Evolutionary conservation across 2,329 filamentous ascomycete genomes (phyloP).

Genomic region (Penicillium crustosum): DNA sequence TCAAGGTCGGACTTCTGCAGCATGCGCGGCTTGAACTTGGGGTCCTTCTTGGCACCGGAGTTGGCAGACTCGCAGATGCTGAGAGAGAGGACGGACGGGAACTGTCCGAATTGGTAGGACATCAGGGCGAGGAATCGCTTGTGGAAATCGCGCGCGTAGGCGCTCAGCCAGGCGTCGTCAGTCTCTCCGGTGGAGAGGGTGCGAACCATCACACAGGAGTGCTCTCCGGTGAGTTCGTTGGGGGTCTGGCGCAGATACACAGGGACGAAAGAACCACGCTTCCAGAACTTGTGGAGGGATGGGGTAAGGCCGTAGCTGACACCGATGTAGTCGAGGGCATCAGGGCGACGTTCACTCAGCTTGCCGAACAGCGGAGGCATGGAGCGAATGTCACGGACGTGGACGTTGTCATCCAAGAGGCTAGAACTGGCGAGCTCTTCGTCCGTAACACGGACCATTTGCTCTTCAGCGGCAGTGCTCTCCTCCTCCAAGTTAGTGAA

Average conservation of each 20-base stretch:
- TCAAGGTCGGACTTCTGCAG: constrained; percentile 78
- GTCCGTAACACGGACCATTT: constrained; percentile 78
- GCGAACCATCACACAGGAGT: constrained; percentile 95
- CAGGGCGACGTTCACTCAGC: constrained; percentile 76
- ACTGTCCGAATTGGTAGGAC: constrained; percentile 87
- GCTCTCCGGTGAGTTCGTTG: constrained; percentile 94
- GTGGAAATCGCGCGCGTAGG: constrained; percentile 91
- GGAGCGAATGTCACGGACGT: constrained; percentile 80
- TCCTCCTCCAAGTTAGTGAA: constrained; percentile 81
- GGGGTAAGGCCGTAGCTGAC: constrained; percentile 92
- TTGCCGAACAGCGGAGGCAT: constrained; percentile 95
- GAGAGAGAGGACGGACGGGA: constrained; percentile 74
- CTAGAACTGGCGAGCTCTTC: constrained; percentile 73
- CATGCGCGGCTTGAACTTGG: constrained; percentile 52
- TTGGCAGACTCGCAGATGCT: constrained; percentile 85
- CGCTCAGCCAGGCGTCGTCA: constrained; percentile 83
- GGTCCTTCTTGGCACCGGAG: constrained; percentile 66
- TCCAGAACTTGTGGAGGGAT: constrained; percentile 94
- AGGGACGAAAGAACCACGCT: constrained; percentile 78
- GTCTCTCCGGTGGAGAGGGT: constrained; percentile 58
- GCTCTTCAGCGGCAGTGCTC: constrained; percentile 51
- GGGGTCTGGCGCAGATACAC: constrained; percentile 94
- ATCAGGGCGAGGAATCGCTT: constrained; percentile 86
- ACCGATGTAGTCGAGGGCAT: constrained; percentile 84
- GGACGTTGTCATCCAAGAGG: constrained; percentile 82